phyloP scores from a whole-genome alignment of 208 protist species.

The Porcisia deanei region DNA sequence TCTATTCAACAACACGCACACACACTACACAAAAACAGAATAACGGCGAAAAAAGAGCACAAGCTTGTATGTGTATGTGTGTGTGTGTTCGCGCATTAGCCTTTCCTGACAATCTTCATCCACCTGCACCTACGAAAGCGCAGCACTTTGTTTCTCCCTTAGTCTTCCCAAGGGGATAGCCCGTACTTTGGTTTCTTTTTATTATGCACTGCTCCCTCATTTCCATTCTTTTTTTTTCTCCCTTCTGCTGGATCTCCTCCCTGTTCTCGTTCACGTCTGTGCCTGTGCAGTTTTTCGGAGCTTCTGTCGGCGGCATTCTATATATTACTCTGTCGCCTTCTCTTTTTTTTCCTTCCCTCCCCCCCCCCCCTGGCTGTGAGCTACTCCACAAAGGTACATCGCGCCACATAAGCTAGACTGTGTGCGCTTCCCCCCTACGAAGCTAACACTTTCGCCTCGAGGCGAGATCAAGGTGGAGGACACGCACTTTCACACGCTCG shows the following conservation, averaged over 20 bases:
- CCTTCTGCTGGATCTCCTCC: neutral
- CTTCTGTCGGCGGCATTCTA: neutral
- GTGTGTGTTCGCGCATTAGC: neutral
- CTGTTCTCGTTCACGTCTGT: neutral
- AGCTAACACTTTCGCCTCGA: neutral
- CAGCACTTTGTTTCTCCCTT: neutral
- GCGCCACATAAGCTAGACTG: neutral
- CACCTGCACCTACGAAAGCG: neutral
- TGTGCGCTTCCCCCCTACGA: neutral
- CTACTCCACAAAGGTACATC: neutral
- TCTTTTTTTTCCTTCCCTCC: neutral
- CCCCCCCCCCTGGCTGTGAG: neutral
- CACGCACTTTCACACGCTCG: neutral
- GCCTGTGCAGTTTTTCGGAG: neutral
- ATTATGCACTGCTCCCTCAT: neutral
- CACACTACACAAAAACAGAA: neutral
- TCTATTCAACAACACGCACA: neutral
- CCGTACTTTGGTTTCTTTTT: too few species aligned
- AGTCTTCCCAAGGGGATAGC: neutral
- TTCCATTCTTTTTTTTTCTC: neutral
- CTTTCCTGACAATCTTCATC: neutral
- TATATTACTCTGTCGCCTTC: neutral
- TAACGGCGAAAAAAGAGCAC: neutral
- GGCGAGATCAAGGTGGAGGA: neutral
- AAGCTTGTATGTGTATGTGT: neutral